These are phyloP conservation scores for Coemansia sp. DNA, from an alignment of 192 early-diverging fungal genomes.

Conservation along the genomic window DNA sequence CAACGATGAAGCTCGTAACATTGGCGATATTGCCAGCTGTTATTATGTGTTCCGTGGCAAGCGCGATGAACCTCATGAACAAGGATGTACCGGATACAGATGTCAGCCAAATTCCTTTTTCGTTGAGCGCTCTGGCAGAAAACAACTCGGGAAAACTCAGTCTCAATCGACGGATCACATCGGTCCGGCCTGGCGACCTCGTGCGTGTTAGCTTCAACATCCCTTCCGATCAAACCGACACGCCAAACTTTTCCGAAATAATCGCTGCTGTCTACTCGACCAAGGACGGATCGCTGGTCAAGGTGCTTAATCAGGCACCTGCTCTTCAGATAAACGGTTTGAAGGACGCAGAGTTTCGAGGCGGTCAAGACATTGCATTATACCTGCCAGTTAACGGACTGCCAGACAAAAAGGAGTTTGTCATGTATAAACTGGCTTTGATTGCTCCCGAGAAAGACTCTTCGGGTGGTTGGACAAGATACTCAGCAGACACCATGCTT, in stretches of 20 bases:
- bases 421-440: constrained; percentile 35
- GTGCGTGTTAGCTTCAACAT: constrained; percentile 25
- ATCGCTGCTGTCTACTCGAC: constrained; percentile 38
- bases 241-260: constrained; percentile 15
- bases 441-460: constrained; percentile 32
- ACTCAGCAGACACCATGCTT: constrained; percentile 37
- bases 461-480: constrained; percentile 19
- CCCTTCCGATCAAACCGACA: constrained; percentile 1
- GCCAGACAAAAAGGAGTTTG: constrained; percentile 8
- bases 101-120: constrained; percentile 6
- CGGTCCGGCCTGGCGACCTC: constrained; percentile 28
- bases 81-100: constrained; percentile 10
- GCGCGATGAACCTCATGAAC: constrained; percentile 12
- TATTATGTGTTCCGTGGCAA: background rate
- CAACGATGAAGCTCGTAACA: constrained; percentile 2
- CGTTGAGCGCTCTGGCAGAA: constrained; percentile 5
- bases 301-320: constrained; percentile 19
- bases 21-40: background rate
- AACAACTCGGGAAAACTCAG: constrained; percentile 8
- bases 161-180: constrained; percentile 30
- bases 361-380: constrained; percentile 7
- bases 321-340: constrained; percentile 13
- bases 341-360: constrained; percentile 9
- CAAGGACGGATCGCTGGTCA: constrained; percentile 29
- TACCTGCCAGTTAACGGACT: constrained; percentile 22